These are phyloP conservation scores for Cyclotella atomus DNA, from an alignment of 108 stramenopile species.

Conservation along the genomic window DNA sequence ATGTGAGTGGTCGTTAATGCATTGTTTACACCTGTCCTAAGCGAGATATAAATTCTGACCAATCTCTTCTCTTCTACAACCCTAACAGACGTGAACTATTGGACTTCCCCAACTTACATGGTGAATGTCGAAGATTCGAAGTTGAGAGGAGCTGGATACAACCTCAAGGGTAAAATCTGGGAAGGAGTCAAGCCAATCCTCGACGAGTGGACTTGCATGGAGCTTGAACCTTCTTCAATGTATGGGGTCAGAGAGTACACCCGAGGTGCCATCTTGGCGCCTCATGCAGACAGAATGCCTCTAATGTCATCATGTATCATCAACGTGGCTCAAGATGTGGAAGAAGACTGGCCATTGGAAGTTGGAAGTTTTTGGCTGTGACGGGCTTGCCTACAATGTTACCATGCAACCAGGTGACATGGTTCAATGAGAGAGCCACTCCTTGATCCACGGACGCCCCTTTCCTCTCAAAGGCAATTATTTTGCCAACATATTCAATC, in stretches of 20 bases:
- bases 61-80: too few species aligned
- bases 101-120: slow-evolving; percentile 82
- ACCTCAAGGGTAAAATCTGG: slow-evolving; percentile 74
- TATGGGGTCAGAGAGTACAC: slow-evolving; percentile 93
- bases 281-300: slow-evolving; percentile 90
- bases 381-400: slow-evolving; percentile 81
- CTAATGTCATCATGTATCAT: slow-evolving; percentile 91
- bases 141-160: slow-evolving; percentile 69
- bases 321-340: slow-evolving; percentile 90
- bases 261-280: slow-evolving; percentile 73
- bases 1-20: too few species aligned
- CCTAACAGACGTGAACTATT: slow-evolving; percentile 86
- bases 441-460: slow-evolving; percentile 81
- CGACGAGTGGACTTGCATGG: slow-evolving; percentile 91
- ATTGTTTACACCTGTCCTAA: too few species aligned
- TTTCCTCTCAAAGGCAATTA: slow-evolving; percentile 86
- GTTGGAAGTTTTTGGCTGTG: slow-evolving; percentile 91
- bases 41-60: too few species aligned
- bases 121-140: slow-evolving; percentile 71
- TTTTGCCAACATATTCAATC: slow-evolving; percentile 82
- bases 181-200: slow-evolving; percentile 73
- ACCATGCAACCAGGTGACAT: slow-evolving; percentile 82
- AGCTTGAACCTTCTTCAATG: slow-evolving; percentile 75
- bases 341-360: slow-evolving; percentile 93
- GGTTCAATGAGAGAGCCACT: slow-evolving; percentile 72